These are phyloP conservation scores for Astrothelium macrocarpum DNA, from an alignment of 495 filamentous ascomycete genomes.

Conservation along the genomic window DNA sequence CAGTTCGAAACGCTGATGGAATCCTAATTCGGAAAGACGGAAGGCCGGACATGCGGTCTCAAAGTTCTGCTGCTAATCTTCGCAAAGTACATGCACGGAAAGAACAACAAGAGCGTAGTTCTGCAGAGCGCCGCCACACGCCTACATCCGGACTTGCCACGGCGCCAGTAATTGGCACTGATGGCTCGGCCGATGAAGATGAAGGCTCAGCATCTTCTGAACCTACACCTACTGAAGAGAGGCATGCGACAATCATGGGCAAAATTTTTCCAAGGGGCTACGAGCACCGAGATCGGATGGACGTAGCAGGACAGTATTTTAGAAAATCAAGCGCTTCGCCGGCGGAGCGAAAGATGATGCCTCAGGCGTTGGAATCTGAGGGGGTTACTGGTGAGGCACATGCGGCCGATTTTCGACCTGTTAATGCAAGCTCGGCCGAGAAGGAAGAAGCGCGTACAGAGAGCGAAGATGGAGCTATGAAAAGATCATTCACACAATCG, in stretches of 20 bases:
- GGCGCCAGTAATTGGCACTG: conserved; percentile 4
- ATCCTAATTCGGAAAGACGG: conserved; percentile 38
- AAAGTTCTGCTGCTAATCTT: conserved; percentile 33
- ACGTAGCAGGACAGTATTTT: not conserved
- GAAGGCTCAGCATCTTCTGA: conserved; percentile 1
- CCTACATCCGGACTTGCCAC: conserved; percentile 9
- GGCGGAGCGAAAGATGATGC: not conserved
- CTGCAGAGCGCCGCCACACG: conserved; percentile 7
- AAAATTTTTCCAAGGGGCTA: conserved; percentile 17
- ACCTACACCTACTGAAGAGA: conserved; percentile 9
- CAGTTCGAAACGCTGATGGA: conserved; percentile 33
- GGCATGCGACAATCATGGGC: conserved; percentile 17
- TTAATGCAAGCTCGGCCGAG: conserved; percentile 4
- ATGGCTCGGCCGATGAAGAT: conserved; percentile 6
- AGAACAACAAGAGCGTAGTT: conserved; percentile 20
- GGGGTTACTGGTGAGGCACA: not conserved
- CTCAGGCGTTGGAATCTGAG: not conserved
- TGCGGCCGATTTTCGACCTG: not conserved
- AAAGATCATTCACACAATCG: conserved; percentile 2
- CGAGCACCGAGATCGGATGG: conserved; percentile 2
- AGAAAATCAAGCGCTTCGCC: not conserved
- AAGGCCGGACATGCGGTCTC: conserved; percentile 34
- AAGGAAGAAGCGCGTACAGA: not conserved
- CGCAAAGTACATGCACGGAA: conserved; percentile 35
- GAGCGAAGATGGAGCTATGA: not conserved